phyloP scores from a whole-genome alignment of 202 grass and related monocot species.

The Miscanthus sacchariflorus region DNA sequence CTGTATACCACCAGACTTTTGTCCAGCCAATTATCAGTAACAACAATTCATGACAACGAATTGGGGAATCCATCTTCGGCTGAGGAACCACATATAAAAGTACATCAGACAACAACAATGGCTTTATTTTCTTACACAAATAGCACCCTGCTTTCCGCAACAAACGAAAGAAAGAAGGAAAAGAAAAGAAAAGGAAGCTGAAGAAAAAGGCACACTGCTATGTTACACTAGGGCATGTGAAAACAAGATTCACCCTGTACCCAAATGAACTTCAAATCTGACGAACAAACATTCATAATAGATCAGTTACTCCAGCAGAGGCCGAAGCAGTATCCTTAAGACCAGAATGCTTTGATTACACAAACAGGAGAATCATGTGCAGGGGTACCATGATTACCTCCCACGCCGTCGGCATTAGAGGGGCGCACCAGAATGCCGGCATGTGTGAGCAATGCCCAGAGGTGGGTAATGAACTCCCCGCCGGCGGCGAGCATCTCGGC shows the following conservation, averaged over 20 bases:
- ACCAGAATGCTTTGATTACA: neutral
- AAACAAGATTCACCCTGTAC: neutral
- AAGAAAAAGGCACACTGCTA: neutral
- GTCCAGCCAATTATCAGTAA: neutral
- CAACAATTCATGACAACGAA: neutral
- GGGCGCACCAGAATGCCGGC: conserved; percentile 40
- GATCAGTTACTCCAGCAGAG: neutral
- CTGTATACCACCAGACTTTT: neutral
- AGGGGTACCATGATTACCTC: neutral
- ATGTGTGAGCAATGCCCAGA: conserved; percentile 42
- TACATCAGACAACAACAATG: neutral
- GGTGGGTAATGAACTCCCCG: conserved; percentile 50
- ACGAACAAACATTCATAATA: neutral
- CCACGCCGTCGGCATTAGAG: neutral
- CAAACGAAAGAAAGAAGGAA: neutral
- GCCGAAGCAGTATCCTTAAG: neutral
- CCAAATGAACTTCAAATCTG: neutral
- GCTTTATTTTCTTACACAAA: conserved; percentile 7
- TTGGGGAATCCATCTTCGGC: neutral
- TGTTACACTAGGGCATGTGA: neutral
- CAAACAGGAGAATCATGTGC: conserved; percentile 9
- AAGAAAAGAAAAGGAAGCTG: neutral
- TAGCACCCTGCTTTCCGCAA: neutral
- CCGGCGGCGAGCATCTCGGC: neutral
- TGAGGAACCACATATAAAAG: neutral